Conservation (phyloP, 805 yeast species). For the Torulaspora microellipsoides region DNA sequence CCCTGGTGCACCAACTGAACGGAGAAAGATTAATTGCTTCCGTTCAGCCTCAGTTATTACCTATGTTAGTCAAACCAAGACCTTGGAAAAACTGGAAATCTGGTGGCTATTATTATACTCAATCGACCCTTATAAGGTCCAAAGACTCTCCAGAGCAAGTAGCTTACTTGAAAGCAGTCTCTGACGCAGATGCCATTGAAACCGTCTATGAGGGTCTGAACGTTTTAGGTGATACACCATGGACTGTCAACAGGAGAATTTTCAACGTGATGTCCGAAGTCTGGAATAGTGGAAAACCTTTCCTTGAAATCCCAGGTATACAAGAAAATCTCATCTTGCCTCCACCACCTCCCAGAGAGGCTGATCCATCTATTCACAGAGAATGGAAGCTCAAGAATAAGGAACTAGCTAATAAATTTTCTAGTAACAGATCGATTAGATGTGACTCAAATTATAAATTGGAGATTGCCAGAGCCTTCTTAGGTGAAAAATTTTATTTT, state of each 20-base stretch:
- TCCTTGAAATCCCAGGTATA: conserved; percentile 68
- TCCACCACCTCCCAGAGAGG: conserved; percentile 53
- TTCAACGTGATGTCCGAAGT: conserved; percentile 65
- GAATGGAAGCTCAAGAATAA: conserved; percentile 65
- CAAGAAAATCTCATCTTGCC: conserved; percentile 47
- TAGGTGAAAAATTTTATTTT: conserved; percentile 72
- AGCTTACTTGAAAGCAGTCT: conserved; percentile 84
- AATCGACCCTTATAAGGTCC: conserved; percentile 63
- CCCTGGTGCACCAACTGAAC: conserved; percentile 60
- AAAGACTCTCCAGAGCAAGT: conserved; percentile 84
- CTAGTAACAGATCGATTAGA: conserved; percentile 74
- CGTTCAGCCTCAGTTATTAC: conserved; percentile 80
- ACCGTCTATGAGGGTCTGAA: conserved; percentile 75
- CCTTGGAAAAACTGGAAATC: conserved; percentile 79
- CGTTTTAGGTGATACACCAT: conserved; percentile 79
- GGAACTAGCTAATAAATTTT: conserved; percentile 52
- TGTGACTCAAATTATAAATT: conserved; percentile 91
- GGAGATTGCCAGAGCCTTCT: conserved; percentile 90
- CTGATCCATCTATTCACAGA: conserved; percentile 67
- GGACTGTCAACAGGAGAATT: conserved; percentile 81
- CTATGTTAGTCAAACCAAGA: conserved; percentile 88
- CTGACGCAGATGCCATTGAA: conserved; percentile 59
- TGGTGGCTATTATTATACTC: conserved; percentile 79
- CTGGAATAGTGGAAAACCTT: conserved; percentile 82
- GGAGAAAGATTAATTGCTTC: conserved; percentile 60